Evolutionary conservation across 805 yeast species (phyloP).

Genomic region (Metschnikowia cerradonensis): DNA sequence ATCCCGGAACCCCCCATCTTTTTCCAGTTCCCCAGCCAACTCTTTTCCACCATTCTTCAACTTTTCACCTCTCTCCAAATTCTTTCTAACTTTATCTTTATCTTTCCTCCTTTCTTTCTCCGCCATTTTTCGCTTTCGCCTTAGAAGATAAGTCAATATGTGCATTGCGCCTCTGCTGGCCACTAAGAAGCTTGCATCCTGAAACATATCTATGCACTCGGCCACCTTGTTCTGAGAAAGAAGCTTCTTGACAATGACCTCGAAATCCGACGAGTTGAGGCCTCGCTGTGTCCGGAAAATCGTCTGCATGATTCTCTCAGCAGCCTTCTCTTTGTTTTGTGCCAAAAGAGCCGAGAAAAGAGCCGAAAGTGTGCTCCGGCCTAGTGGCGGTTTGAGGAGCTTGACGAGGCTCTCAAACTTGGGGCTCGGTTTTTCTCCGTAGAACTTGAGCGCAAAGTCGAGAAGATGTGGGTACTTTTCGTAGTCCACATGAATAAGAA

Average conservation of each 20-base stretch:
- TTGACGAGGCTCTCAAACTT: slow-evolving; percentile 18
- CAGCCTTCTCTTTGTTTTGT: slow-evolving; percentile 25
- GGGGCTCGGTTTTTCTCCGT: slow-evolving; percentile 15
- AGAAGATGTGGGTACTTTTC: slow-evolving; percentile 7
- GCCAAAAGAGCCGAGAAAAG: slow-evolving; percentile 27
- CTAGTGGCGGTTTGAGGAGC: slow-evolving; percentile 27
- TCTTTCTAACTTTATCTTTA: not conserved
- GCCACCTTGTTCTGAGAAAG: slow-evolving; percentile 24
- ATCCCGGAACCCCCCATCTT: no score
- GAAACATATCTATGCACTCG: slow-evolving; percentile 24
- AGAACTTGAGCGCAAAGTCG: slow-evolving; percentile 16
- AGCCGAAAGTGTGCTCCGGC: slow-evolving; percentile 30
- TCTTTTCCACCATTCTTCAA: no score
- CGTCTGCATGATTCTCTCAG: slow-evolving; percentile 27
- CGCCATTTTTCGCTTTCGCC: not conserved
- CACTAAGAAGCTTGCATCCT: slow-evolving; percentile 16
- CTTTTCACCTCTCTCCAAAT: no score
- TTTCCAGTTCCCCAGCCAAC: no score
- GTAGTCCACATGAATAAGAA: not conserved
- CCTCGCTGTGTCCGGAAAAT: slow-evolving; percentile 29
- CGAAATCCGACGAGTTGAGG: slow-evolving; percentile 23
- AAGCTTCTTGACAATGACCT: slow-evolving; percentile 24
- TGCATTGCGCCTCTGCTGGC: slow-evolving; percentile 25
- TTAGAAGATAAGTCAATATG: not conserved
- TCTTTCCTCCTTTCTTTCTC: not conserved